phyloP scores from a whole-genome alignment of 2,329 filamentous ascomycete species.

The Scedosporium apiospermum region DNA sequence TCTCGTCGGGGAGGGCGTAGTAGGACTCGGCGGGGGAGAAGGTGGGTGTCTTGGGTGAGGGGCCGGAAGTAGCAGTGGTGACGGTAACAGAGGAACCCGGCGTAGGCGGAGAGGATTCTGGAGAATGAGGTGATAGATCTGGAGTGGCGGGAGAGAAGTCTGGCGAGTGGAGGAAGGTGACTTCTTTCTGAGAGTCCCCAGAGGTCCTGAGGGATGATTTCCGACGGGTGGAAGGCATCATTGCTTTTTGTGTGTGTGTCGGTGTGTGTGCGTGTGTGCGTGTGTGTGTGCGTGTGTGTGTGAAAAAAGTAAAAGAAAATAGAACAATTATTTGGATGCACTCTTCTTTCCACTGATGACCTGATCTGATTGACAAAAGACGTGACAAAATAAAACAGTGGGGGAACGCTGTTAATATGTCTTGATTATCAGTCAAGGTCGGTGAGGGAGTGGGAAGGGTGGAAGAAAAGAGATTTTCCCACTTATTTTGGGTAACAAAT shows the following conservation, averaged over 20 bases:
- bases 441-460: too few species aligned
- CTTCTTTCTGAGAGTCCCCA: neutral
- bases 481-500: too few species aligned
- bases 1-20: neutral
- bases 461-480: too few species aligned
- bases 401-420: too few species aligned
- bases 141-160: neutral
- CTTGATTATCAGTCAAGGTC: too few species aligned
- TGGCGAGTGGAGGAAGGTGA: neutral
- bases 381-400: too few species aligned
- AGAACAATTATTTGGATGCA: neutral
- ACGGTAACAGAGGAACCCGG: slow-evolving; percentile 5
- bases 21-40: neutral
- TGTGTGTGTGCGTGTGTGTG: neutral
- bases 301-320: neutral
- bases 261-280: neutral
- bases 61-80: slow-evolving; percentile 6
- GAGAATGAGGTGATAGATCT: neutral
- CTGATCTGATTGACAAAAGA: too few species aligned
- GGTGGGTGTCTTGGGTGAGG: neutral
- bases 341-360: too few species aligned
- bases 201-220: neutral
- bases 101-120: neutral
- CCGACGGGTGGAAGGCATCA: neutral
- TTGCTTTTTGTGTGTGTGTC: neutral